A percentile compares a stretch with the other conserved stretches of the same genome.
Evolutionary conservation across 2,329 filamentous ascomycete genomes (phyloP).

Genomic region (Trichophyton benhamiae): DNA sequence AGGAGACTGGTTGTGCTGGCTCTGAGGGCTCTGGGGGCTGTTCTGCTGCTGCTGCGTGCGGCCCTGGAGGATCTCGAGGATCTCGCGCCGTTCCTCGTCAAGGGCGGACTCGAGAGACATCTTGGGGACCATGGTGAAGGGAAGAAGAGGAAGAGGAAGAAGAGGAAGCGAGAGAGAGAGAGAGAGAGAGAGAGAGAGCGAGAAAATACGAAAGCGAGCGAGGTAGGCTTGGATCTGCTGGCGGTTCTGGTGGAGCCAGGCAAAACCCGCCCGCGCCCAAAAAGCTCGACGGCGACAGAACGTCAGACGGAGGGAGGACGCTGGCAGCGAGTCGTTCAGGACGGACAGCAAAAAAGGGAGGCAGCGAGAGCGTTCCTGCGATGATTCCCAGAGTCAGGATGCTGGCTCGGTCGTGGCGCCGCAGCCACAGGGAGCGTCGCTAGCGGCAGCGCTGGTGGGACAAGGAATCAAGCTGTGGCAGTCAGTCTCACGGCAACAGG

Average conservation of each 20-base stretch:
- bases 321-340: background rate
- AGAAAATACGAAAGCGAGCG: background rate
- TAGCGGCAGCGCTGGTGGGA: background rate
- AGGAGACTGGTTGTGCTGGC: conserved; percentile 24
- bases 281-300: background rate
- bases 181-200: background rate
- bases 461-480: background rate
- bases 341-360: background rate
- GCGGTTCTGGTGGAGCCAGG: background rate
- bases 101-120: conserved; percentile 69
- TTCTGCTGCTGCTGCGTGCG: conserved; percentile 8
- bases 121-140: conserved; percentile 14
- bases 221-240: background rate
- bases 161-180: background rate
- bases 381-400: background rate
- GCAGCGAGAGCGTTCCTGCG: background rate
- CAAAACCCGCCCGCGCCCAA: background rate
- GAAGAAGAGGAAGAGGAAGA: background rate
- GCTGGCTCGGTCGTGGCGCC: background rate
- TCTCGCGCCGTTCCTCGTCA: conserved; percentile 64
- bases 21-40: conserved; percentile 16
- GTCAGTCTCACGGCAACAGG: background rate
- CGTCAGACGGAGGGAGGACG: background rate
- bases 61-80: conserved; percentile 56
- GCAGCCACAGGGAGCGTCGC: background rate